Evolutionary conservation across 2,329 filamentous ascomycete genomes (phyloP).

Genomic region (Epichloe festucae): DNA sequence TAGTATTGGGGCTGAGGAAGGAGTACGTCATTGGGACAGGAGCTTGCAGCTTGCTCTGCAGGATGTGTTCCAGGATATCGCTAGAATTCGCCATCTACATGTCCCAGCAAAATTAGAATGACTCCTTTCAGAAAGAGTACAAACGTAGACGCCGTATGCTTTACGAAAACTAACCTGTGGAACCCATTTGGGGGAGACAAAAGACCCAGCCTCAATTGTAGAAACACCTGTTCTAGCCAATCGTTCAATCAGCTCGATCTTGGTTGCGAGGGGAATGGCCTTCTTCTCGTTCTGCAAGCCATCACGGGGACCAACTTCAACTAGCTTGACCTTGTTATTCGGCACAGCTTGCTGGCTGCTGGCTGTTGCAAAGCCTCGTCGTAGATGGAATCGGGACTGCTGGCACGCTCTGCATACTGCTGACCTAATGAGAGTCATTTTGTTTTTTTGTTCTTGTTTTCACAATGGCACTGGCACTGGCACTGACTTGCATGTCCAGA

Average conservation of each 20-base stretch:
- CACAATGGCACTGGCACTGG: too few species aligned
- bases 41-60: slow-evolving; percentile 42
- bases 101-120: background rate
- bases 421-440: slow-evolving; percentile 24
- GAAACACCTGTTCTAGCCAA: slow-evolving; percentile 55
- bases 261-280: slow-evolving; percentile 58
- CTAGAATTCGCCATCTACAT: slow-evolving; percentile 65
- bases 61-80: slow-evolving; percentile 57
- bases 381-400: slow-evolving; percentile 17
- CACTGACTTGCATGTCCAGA: background rate
- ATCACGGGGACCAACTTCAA: slow-evolving; percentile 76
- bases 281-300: slow-evolving; percentile 78
- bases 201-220: slow-evolving; percentile 65
- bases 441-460: background rate
- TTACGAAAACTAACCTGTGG: slow-evolving; percentile 48
- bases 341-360: slow-evolving; percentile 14
- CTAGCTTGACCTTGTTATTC: slow-evolving; percentile 45
- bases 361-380: slow-evolving; percentile 29
- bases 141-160: background rate
- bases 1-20: slow-evolving; percentile 67
- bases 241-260: slow-evolving; percentile 61
- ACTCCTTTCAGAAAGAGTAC: background rate
- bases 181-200: slow-evolving; percentile 71
- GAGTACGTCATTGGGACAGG: slow-evolving; percentile 54
- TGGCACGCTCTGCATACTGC: slow-evolving; percentile 27